Evolutionary conservation across 2,329 filamentous ascomycete species (phyloP).

Genomic region (Fusarium siculi): DNA sequence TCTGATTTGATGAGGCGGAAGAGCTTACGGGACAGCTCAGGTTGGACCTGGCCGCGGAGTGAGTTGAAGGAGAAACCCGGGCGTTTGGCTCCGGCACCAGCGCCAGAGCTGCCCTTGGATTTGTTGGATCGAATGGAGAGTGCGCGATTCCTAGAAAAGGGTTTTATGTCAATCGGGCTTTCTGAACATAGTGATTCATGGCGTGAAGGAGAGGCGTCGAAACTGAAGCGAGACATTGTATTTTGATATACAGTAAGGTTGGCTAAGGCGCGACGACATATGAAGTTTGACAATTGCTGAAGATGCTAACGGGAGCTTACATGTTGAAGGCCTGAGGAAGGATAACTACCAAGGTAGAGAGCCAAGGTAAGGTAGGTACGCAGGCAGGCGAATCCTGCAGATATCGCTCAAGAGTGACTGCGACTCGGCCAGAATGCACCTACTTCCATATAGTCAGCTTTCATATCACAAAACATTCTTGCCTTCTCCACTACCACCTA

Average conservation of each 20-base stretch:
- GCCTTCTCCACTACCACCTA: background rate
- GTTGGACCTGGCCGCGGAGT: conserved; percentile 84
- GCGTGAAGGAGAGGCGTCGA: conserved; percentile 44
- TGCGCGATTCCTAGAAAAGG: conserved; percentile 72
- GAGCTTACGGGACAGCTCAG: conserved; percentile 88
- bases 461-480: background rate
- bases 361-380: background rate
- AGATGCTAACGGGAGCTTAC: conserved; percentile 29
- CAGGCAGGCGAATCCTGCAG: background rate
- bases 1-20: conserved; percentile 95
- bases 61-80: conserved; percentile 84
- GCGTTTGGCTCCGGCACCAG: conserved; percentile 55
- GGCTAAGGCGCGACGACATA: background rate
- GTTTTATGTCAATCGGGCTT: conserved; percentile 42
- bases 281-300: background rate
- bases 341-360: background rate
- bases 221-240: conserved; percentile 49
- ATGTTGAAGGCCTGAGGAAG: conserved; percentile 21
- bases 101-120: conserved; percentile 53
- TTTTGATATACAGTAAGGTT: background rate
- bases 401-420: background rate
- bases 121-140: conserved; percentile 78
- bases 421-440: conserved; percentile 8
- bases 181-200: conserved; percentile 33
- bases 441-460: conserved; percentile 34